phyloP scores from a whole-genome alignment of 2,329 filamentous ascomycete genomes.

The Trematosphaeria pertusa region DNA sequence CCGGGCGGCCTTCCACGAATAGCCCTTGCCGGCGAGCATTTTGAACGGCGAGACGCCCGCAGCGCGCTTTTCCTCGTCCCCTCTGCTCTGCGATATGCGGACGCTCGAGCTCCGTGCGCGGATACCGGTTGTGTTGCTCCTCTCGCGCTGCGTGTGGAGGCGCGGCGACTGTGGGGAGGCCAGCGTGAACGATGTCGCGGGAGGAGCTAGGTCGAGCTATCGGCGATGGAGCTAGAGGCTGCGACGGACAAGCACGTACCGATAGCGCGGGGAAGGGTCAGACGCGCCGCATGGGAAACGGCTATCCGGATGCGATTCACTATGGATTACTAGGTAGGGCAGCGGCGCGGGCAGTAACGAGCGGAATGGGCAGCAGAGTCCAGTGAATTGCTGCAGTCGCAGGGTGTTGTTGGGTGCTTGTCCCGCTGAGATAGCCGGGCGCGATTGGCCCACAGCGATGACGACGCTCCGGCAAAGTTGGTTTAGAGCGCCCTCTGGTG shows the following conservation, averaged over 20 bases:
- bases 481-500: too few species aligned
- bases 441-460: conserved; percentile 26
- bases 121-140: conserved; percentile 32
- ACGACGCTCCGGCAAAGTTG: conserved; percentile 20
- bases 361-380: neutral
- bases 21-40: conserved; percentile 92
- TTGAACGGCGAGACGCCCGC: conserved; percentile 24
- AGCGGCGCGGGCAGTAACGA: neutral
- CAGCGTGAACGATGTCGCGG: conserved; percentile 30
- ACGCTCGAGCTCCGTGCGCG: conserved; percentile 40
- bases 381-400: neutral
- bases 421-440: conserved; percentile 17
- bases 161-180: conserved; percentile 31
- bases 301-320: too few species aligned
- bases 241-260: neutral
- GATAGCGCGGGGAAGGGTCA: neutral
- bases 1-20: conserved; percentile 89
- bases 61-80: conserved; percentile 27
- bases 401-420: conserved; percentile 5
- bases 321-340: too few species aligned
- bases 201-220: neutral
- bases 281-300: too few species aligned
- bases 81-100: conserved; percentile 40
- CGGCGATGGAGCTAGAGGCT: neutral
- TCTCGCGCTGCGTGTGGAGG: conserved; percentile 39